phyloP scores from a whole-genome alignment of 306 rosid genomes.

The Astragalus membranaceus region DNA sequence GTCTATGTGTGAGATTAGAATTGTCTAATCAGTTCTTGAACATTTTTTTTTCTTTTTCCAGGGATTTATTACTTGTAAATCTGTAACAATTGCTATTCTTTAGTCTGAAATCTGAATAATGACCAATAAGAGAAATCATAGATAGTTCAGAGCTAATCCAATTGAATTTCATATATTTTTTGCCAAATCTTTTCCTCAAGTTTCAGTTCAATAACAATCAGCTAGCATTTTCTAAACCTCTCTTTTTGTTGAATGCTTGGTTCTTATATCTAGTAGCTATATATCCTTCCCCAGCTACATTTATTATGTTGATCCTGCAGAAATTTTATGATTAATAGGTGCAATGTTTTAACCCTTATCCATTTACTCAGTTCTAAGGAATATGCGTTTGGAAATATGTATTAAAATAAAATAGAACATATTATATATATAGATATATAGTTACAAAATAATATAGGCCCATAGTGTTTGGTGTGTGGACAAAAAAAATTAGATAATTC shows the following conservation, averaged over 20 bases:
- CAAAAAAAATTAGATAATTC: too few relatives aligned
- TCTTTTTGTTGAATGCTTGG: too few relatives aligned
- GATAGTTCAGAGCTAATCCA: slow-evolving; percentile 4
- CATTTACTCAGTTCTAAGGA: background rate
- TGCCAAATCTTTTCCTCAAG: background rate
- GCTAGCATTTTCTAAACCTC: background rate
- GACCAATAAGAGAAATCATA: background rate
- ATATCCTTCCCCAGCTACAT: too few relatives aligned
- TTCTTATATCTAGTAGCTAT: too few relatives aligned
- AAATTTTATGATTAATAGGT: too few relatives aligned
- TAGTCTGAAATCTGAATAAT: background rate
- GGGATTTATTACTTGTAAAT: background rate
- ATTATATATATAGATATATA: too few relatives aligned
- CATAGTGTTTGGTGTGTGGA: too few relatives aligned
- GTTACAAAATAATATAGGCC: too few relatives aligned
- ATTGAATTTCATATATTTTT: background rate
- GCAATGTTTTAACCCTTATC: background rate
- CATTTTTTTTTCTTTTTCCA: background rate
- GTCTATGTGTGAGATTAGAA: slow-evolving; percentile 20
- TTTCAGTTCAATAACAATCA: background rate
- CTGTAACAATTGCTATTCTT: background rate
- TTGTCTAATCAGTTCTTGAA: slow-evolving; percentile 7
- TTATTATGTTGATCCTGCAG: too few relatives aligned
- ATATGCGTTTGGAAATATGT: background rate
- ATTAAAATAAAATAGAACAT: too few relatives aligned